A percentile compares a stretch with the other conserved stretches of the same genome.
These are phyloP conservation scores for Stemphylium lycopersici DNA, from an alignment of 2,329 filamentous ascomycete species.

Conservation along the genomic window DNA sequence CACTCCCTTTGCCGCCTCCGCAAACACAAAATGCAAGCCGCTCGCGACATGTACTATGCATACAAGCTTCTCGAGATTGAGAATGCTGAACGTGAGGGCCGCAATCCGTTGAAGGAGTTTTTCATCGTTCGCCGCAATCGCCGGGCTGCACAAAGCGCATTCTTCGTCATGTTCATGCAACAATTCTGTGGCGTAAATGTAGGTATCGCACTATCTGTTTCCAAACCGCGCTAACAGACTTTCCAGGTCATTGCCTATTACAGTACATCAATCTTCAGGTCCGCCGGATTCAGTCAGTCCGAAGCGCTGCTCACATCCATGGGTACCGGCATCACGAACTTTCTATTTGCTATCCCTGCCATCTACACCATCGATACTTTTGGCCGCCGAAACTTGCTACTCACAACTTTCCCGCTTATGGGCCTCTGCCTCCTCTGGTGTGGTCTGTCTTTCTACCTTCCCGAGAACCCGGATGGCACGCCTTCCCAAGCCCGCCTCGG, in stretches of 20 bases:
- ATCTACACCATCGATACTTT: slow-evolving; percentile 55
- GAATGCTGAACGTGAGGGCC: slow-evolving; percentile 42
- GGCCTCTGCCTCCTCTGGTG: slow-evolving; percentile 46
- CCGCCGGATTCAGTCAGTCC: slow-evolving; percentile 43
- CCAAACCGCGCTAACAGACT: not conserved
- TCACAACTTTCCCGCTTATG: slow-evolving; percentile 57
- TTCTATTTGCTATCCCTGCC: slow-evolving; percentile 52
- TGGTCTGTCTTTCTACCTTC: slow-evolving; percentile 38
- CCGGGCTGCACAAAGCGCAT: slow-evolving; percentile 40
- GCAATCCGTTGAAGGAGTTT: slow-evolving; percentile 41
- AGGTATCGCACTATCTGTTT: not conserved
- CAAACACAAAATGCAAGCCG: slow-evolving; percentile 59
- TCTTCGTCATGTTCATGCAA: slow-evolving; percentile 48
- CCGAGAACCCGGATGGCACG: slow-evolving; percentile 14
- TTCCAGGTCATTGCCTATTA: slow-evolving; percentile 35
- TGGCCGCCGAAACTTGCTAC: slow-evolving; percentile 52
- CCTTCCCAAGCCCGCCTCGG: slow-evolving; percentile 32
- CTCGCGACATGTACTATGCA: slow-evolving; percentile 62
- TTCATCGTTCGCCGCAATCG: slow-evolving; percentile 43
- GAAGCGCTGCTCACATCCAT: slow-evolving; percentile 50
- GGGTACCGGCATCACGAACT: slow-evolving; percentile 55
- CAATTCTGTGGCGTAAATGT: slow-evolving; percentile 42
- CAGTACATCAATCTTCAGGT: slow-evolving; percentile 36
- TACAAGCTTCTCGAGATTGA: slow-evolving; percentile 46
- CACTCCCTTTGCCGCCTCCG: slow-evolving; percentile 58